These are phyloP conservation scores for Pseudocercospora fijiensis DNA, from an alignment of 2,329 filamentous ascomycete genomes.

Conservation along the genomic window DNA sequence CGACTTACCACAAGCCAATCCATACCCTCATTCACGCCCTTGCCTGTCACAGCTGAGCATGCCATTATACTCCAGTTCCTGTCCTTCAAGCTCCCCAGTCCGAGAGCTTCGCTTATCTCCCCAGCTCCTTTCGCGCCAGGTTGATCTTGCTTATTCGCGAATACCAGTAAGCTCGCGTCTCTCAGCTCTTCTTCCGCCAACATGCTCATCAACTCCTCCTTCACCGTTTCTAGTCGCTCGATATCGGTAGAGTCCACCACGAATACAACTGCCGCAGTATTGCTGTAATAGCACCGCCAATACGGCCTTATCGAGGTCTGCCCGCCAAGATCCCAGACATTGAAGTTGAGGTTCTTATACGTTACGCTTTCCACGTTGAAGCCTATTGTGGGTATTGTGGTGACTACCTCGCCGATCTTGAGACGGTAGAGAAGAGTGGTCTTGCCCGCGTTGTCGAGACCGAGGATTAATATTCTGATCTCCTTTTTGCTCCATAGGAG, in stretches of 20 bases:
- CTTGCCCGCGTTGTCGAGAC: constrained; percentile 95
- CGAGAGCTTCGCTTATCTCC: constrained; percentile 91
- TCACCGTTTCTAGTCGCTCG: constrained; percentile 85
- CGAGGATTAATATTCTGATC: constrained; percentile 73
- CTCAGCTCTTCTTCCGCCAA: constrained; percentile 94
- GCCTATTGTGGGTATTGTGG: constrained; percentile 97
- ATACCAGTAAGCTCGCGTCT: constrained; percentile 88
- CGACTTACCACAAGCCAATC: constrained; percentile 90
- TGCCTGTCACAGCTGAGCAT: constrained; percentile 92
- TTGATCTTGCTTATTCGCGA: constrained; percentile 99
- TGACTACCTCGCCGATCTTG: constrained; percentile 97
- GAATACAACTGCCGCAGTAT: constrained; percentile 97
- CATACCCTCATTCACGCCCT: constrained; percentile 95
- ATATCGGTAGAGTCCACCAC: constrained; percentile 98
- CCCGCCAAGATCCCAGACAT: constrained; percentile 97
- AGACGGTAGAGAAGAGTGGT: constrained; percentile 94
- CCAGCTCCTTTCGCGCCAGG: constrained; percentile 94
- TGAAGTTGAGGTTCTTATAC: constrained; percentile 98
- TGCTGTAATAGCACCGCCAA: constrained; percentile 99
- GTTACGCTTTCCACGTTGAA: constrained; percentile 99
- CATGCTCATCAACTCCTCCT: constrained; percentile 92
- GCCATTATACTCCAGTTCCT: constrained; percentile 99
- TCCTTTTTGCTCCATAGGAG: constrained; percentile 93
- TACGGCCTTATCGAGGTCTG: constrained; percentile 99
- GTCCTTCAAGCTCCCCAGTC: constrained; percentile 85